Evolutionary conservation across 495 filamentous ascomycete genomes (phyloP), one percentile per base, ranked within the genome.

Genomic region (Chaetomium tenue): DNA sequence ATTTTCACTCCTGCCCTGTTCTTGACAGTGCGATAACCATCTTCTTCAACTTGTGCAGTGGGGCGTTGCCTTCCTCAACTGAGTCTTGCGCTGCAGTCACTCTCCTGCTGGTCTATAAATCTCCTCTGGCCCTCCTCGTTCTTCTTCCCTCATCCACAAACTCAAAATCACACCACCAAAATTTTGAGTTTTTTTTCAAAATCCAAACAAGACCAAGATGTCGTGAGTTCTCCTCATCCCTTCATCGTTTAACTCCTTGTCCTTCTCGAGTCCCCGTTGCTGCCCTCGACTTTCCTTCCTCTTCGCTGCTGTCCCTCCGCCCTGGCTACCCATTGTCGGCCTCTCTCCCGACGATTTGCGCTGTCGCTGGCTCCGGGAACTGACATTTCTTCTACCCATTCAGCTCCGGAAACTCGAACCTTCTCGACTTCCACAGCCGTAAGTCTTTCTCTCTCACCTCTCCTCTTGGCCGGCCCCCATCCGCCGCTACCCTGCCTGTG

Each of bases 351-450:
- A 18, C 33, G 6, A 30, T 8, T 20, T 25, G 0, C 0, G 0
- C 33, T 7, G 20, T 3, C 42, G 20, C 39, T 26, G 3, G 28
- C 28, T 46, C 22, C 11, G 20, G 25, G 20, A 20, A 22, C 56
- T 28, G 3, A 18, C 1, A 20, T 11, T 16, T 12, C 3, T 30
- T 18, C 1, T 13, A 53, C 25, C 26, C 2, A 2, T 5, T n/a
- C 28, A 33, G 26, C 18, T 28, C 37, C 18, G 3, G 40, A 37
- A 37, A 37, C 33, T 37, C 33, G 9, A n/a, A 47, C 15, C 5
- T 58, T 5, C 23, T 58, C 39, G 39, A 58, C 56, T 58, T 28
- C 39, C 7, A 20, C 40, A 8, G 23, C 56, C 56, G 52, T 54
- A 8, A 37, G 52, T 33, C 6, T 16, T 8, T 8, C 11, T 8